Evolutionary conservation across 2,329 filamentous ascomycete genomes (phyloP).

Genomic region (Verticillium isaacii): DNA sequence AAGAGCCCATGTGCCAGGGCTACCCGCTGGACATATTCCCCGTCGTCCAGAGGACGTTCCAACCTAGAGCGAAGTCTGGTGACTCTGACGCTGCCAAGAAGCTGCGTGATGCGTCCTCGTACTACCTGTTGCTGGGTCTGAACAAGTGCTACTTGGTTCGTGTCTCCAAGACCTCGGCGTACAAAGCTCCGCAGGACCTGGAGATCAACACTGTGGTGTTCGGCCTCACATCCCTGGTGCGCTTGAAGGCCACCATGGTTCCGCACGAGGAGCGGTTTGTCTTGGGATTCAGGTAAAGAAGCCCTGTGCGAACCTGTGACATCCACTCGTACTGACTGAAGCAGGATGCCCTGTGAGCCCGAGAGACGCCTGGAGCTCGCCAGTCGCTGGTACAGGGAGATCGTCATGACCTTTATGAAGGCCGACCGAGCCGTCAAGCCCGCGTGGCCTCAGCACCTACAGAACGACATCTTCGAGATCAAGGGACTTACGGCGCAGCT

Average conservation of each 20-base stretch:
- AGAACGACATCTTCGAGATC: constrained; percentile 47
- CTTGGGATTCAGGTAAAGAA: constrained; percentile 46
- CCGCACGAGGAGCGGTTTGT: constrained; percentile 52
- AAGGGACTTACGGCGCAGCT: constrained; percentile 47
- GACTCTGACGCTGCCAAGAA: constrained; percentile 40
- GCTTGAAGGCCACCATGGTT: constrained; percentile 44
- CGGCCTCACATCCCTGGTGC: constrained; percentile 47
- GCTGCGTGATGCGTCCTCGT: constrained; percentile 43
- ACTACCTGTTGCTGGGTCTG: constrained; percentile 49
- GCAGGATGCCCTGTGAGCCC: constrained; percentile 6
- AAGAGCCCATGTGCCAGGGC: constrained; percentile 33
- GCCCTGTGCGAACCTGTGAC: constrained; percentile 10
- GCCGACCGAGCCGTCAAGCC: constrained; percentile 53
- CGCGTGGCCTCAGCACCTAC: constrained; percentile 52
- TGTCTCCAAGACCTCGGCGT: constrained; percentile 39
- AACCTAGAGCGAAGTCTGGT: constrained; percentile 31
- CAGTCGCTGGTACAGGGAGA: constrained; percentile 48
- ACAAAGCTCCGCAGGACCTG: constrained; percentile 38
- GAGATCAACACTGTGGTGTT: constrained; percentile 44
- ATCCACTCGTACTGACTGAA: constrained; percentile 11
- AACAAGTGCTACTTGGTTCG: constrained; percentile 49
- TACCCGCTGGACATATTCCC: constrained; percentile 40
- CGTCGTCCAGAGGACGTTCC: constrained; percentile 42
- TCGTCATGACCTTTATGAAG: constrained; percentile 49
- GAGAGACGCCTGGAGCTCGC: constrained; percentile 45